phyloP scores from a whole-genome alignment of 2,329 filamentous ascomycete genomes.

The Fusarium liriodendri region DNA sequence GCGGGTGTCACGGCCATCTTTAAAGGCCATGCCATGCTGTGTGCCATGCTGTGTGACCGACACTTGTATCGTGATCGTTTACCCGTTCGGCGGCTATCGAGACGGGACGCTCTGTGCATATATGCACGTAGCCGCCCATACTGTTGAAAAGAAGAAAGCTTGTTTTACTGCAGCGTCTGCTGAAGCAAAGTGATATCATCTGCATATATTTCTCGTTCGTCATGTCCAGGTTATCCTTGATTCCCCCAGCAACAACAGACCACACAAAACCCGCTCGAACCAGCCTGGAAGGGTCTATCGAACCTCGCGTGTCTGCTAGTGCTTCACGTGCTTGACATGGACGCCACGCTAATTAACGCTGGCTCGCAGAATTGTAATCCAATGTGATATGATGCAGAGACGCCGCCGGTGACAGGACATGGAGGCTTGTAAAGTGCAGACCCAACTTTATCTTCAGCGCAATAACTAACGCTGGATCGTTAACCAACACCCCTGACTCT shows the following conservation, averaged over 20 bases:
- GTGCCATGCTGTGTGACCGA: constrained; percentile 2
- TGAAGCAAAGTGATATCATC: neutral
- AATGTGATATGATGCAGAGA: neutral
- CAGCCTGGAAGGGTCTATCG: constrained; percentile 8
- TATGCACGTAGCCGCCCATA: constrained; percentile 16
- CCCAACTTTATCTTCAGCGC: neutral
- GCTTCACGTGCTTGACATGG: constrained; percentile 21
- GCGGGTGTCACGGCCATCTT: neutral
- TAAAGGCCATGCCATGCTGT: neutral
- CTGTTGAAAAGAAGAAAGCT: neutral
- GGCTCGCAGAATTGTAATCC: neutral
- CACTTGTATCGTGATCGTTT: constrained; percentile 2
- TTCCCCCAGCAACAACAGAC: constrained; percentile 6
- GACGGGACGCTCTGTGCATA: constrained; percentile 26
- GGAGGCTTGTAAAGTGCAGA: neutral
- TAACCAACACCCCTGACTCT: neutral
- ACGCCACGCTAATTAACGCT: neutral
- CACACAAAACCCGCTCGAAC: constrained; percentile 10
- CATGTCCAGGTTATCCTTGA: neutral
- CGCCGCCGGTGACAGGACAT: neutral
- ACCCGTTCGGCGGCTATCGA: constrained; percentile 30
- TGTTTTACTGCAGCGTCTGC: neutral
- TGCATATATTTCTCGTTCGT: neutral
- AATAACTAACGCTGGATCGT: neutral
- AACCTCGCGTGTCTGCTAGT: constrained; percentile 14